These are phyloP conservation scores for Chaetomiaceae sp. DNA, from an alignment of 2,329 filamentous ascomycete species.

Conservation along the genomic window DNA sequence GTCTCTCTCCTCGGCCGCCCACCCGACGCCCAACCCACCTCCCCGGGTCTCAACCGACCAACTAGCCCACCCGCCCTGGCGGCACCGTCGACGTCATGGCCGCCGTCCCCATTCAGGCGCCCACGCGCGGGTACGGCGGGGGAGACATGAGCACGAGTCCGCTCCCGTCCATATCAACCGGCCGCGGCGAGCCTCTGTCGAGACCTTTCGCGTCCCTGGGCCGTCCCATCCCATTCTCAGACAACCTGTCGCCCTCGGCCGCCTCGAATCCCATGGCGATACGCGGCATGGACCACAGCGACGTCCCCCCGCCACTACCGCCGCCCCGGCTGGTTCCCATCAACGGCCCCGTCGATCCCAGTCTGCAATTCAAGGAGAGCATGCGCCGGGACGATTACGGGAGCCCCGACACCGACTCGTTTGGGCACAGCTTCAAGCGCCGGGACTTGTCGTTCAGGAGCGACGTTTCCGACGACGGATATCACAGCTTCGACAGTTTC, in stretches of 20 bases:
- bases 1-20: not conserved
- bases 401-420: constrained; percentile 33
- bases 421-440: constrained; percentile 33
- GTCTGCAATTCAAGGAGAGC: constrained; percentile 21
- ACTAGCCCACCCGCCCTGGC: not conserved
- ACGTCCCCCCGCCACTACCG: constrained; percentile 42
- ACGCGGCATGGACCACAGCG: constrained; percentile 33
- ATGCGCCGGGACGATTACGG: constrained; percentile 28
- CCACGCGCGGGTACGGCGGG: constrained; percentile 19
- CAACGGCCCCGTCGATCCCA: constrained; percentile 31
- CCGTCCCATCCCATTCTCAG: constrained; percentile 17
- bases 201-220: constrained; percentile 17
- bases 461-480: constrained; percentile 26
- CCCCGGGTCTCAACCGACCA: no score
- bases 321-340: constrained; percentile 39
- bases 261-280: constrained; percentile 37
- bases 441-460: constrained; percentile 12
- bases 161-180: constrained; percentile 26
- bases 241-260: constrained; percentile 24
- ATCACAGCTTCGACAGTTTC: constrained; percentile 26
- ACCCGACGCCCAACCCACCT: not conserved
- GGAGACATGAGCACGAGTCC: constrained; percentile 19
- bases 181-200: constrained; percentile 16
- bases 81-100: constrained; percentile 20
- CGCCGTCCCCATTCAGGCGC: constrained; percentile 25